These are phyloP conservation scores for Selaginella moellendorffii DNA, from an alignment of 75 land plant genomes.

Conservation along the genomic window DNA sequence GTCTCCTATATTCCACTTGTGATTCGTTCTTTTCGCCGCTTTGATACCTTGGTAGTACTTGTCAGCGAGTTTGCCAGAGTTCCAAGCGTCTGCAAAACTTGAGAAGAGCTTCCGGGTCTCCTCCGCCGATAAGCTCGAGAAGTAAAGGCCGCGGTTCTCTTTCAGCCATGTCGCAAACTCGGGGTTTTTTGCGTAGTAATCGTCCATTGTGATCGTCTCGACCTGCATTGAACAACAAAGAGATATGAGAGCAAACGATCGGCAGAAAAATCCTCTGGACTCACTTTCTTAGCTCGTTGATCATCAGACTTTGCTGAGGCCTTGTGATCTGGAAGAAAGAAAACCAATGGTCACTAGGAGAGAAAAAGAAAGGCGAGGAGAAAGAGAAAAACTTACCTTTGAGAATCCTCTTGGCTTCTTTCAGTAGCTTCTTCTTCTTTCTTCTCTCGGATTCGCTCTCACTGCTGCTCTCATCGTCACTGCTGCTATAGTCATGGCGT, in stretches of 20 bases:
- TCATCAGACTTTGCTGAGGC: not conserved
- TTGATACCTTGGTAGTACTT: slow-evolving; percentile 70
- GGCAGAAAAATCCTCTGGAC: not conserved
- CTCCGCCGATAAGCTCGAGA: slow-evolving; percentile 72
- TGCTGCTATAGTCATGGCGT: not conserved
- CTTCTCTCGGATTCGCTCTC: slow-evolving; percentile 14
- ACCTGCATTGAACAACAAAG: slow-evolving; percentile 16
- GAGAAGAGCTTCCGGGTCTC: slow-evolving; percentile 52
- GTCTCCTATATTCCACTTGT: slow-evolving; percentile 64
- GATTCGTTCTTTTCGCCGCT: slow-evolving; percentile 49
- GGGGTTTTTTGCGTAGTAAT: slow-evolving; percentile 81
- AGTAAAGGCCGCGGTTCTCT: slow-evolving; percentile 49
- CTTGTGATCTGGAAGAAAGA: no score
- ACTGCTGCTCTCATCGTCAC: slow-evolving; percentile 1
- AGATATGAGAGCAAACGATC: not conserved
- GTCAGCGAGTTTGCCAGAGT: slow-evolving; percentile 38
- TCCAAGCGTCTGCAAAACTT: slow-evolving; percentile 68
- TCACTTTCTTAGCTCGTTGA: not conserved
- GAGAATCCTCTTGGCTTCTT: slow-evolving; percentile 25
- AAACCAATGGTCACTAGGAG: slow-evolving; percentile 11
- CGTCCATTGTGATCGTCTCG: slow-evolving; percentile 53
- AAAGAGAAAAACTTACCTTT: slow-evolving; percentile 15
- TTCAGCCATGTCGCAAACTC: slow-evolving; percentile 94
- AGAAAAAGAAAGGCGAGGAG: no score
- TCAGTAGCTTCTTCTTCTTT: slow-evolving; percentile 22